Conservation (phyloP, 2,329 filamentous ascomycete genomes). For the Ophiostoma novo-ulmi region DNA sequence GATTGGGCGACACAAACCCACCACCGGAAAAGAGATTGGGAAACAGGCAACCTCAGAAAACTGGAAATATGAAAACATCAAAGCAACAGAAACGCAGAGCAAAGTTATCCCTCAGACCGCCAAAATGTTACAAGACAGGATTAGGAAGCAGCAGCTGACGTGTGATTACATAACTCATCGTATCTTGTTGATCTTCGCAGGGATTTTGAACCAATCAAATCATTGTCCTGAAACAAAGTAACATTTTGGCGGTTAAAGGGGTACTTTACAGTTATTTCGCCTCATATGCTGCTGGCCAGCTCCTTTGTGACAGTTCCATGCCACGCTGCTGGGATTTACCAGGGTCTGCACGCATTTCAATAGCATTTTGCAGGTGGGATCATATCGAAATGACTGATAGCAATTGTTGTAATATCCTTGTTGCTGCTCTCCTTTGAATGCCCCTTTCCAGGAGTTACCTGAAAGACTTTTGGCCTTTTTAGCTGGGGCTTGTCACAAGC, state of each 20-base stretch:
- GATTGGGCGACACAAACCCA: neutral
- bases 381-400: neutral
- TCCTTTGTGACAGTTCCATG: neutral
- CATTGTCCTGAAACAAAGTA: too few species aligned
- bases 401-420: neutral
- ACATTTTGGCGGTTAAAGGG: too few species aligned
- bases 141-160: too few species aligned
- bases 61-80: neutral
- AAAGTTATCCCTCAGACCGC: neutral
- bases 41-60: neutral
- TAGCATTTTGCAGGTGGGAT: neutral
- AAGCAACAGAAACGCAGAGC: constrained; percentile 3
- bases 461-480: neutral
- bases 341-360: neutral
- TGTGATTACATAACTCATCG: too few species aligned
- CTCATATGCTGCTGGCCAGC: constrained; percentile 1
- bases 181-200: too few species aligned
- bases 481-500: constrained; percentile 3
- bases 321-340: constrained; percentile 1
- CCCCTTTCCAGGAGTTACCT: neutral
- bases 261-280: constrained; percentile 8
- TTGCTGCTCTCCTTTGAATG: neutral
- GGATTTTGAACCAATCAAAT: too few species aligned
- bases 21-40: neutral
- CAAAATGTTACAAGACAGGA: too few species aligned